A percentile compares a stretch with the other conserved stretches of the same genome.
Conservation (phyloP, 192 early-diverging fungal species). For the Entomortierella chlamydospora region DNA sequence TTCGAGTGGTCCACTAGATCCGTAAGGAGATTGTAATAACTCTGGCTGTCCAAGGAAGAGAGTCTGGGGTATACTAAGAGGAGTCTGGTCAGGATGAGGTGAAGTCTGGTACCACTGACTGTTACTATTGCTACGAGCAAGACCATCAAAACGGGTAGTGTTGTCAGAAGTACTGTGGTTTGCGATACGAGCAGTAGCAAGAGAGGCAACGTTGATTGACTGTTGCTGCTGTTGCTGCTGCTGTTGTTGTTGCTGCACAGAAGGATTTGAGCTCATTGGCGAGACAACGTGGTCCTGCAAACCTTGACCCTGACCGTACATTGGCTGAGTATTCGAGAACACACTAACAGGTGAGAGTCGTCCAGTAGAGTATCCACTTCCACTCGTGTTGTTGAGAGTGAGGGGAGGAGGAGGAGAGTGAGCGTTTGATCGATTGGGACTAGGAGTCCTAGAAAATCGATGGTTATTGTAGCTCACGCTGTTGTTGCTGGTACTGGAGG, state of each 20-base stretch:
- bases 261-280: background rate
- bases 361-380: conserved; percentile 19
- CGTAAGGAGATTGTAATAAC: conserved; percentile 9
- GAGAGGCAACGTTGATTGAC: conserved; percentile 1
- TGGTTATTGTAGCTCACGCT: conserved; percentile 8
- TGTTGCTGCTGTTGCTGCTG: conserved; percentile 11
- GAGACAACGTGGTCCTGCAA: conserved; percentile 19
- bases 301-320: conserved; percentile 22
- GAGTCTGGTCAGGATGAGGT: conserved; percentile 37
- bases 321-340: conserved; percentile 13
- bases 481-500: background rate
- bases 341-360: conserved; percentile 31
- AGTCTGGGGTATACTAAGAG: conserved; percentile 51
- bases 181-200: conserved; percentile 8
- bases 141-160: background rate
- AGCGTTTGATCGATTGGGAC: conserved; percentile 25
- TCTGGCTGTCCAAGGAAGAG: conserved; percentile 37
- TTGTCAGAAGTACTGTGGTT: conserved; percentile 13
- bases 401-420: conserved; percentile 20
- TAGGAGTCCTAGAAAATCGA: conserved; percentile 36
- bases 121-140: conserved; percentile 24
- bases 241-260: background rate
- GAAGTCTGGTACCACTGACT: conserved; percentile 13
- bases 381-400: conserved; percentile 4
- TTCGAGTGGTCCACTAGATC: conserved; percentile 8